Base-by-base conservation (phyloP, 2,329 filamentous ascomycete genomes). In the Aspergillus jensenii region DNA sequence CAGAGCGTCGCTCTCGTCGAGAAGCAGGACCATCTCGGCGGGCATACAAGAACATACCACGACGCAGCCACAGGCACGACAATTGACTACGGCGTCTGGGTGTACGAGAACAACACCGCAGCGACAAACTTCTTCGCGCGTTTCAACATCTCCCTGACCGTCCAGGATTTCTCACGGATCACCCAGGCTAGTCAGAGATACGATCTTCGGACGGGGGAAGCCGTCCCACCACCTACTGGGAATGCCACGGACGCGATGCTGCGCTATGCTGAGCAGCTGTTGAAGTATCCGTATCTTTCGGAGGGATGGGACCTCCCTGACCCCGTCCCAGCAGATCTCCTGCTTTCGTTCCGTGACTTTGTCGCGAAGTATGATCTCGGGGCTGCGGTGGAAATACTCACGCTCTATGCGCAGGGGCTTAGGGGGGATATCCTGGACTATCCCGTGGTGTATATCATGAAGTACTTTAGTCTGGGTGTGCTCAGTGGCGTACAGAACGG, bases 401-500 rank as follows among this genome's bases (percentile, higher is more conserved):
- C 55, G 7, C 31, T 46, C 23, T 66, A 62, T 14, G 54, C 45
- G 6, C 62, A 68, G 27, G 66, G 67, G 1, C 9, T 62, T 58
- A 8, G 54, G 9, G 27, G 27, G 1, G 9, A 70, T 27, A 45
- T 70, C 3, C 59, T 70, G 3, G 39, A 66, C 15, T 52, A 58
- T 5, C 62, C 63, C 5, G 59, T 68, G 0, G 21, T 69, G 0
- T 68, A 70, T 40, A 52, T 66, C 15, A 50, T 70, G 58, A 63
- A 70, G 40, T 54, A 62, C 8, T 62, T 68, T 65, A 9, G 69
- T 65, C 17, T 61, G 7, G 41, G 44, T 8, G 74, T 78, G 60
- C 64, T 71, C 1, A 65, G 70, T 14, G 68, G 67, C 2, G 66
- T 78, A 19, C 63, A 69, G 41, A 70, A 65, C 7, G 62, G 59